These are phyloP conservation scores for Xylaria telfairii DNA, from an alignment of 495 filamentous ascomycete species.

Conservation along the genomic window DNA sequence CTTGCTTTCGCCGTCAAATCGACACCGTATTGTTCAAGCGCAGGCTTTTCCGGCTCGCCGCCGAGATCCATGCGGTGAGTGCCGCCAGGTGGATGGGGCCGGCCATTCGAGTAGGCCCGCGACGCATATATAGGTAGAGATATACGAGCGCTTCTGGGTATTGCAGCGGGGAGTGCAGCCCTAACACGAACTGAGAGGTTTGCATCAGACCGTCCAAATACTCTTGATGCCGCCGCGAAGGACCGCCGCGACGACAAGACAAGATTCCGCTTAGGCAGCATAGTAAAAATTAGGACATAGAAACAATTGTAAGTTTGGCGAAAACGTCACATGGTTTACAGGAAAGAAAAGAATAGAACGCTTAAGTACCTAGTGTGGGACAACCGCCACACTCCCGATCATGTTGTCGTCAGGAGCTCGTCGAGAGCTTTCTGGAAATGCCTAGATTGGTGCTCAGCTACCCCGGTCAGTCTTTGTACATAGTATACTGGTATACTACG, in stretches of 20 bases:
- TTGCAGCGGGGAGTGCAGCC: conserved; percentile 31
- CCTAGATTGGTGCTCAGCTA: conserved; percentile 22
- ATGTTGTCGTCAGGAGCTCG: conserved; percentile 18
- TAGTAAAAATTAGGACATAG: conserved; percentile 22
- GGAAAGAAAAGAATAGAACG: not conserved
- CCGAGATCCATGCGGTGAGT: conserved; percentile 92
- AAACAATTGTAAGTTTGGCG: not conserved
- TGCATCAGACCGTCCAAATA: conserved; percentile 31
- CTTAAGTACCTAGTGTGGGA: not conserved
- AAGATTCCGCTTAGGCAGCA: conserved; percentile 49
- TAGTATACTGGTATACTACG: no score
- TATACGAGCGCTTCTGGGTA: conserved; percentile 20
- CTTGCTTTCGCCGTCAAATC: conserved; percentile 87
- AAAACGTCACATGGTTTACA: not conserved
- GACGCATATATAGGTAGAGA: conserved; percentile 36
- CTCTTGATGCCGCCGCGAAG: conserved; percentile 41
- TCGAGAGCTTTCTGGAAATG: conserved; percentile 27
- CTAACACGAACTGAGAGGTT: conserved; percentile 35
- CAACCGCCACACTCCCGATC: not conserved
- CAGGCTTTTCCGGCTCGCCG: conserved; percentile 79
- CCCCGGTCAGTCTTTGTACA: not conserved
- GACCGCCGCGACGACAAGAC: conserved; percentile 44
- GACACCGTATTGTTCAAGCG: conserved; percentile 87
- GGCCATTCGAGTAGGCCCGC: conserved; percentile 75
- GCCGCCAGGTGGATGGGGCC: conserved; percentile 86